A percentile compares a stretch with the other conserved stretches of the same genome.
Evolutionary conservation across 2,329 filamentous ascomycete species (phyloP).

Genomic region (Berkeleyomyces basicola): DNA sequence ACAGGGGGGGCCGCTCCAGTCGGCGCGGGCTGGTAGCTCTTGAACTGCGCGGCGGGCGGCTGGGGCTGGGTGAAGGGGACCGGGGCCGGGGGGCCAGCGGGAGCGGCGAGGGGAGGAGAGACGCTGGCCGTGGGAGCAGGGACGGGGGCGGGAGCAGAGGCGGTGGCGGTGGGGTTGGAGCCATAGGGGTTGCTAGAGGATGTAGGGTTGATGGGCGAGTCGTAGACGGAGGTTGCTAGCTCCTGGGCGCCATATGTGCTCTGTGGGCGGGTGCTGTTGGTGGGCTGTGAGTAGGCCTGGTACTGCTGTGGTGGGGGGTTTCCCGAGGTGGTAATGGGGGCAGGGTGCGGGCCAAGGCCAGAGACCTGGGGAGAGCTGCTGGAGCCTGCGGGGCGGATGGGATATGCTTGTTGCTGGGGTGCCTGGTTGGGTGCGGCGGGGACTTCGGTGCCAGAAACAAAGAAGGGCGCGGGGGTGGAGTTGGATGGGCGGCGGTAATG

Average conservation of each 20-base stretch:
- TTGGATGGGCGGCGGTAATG: conserved; percentile 37
- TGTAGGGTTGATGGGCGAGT: conserved; percentile 47
- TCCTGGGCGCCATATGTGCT: conserved; percentile 62
- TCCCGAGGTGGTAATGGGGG: conserved; percentile 33
- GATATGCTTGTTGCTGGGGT: conserved; percentile 29
- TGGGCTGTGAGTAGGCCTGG: conserved; percentile 32
- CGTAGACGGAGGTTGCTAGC: conserved; percentile 60
- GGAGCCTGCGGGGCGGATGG: conserved; percentile 23
- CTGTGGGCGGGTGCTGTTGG: conserved; percentile 38
- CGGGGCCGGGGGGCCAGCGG: not conserved
- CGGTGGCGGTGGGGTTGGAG: conserved; percentile 18
- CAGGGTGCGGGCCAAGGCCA: not conserved
- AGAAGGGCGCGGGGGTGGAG: conserved; percentile 43
- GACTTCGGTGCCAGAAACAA: conserved; percentile 43
- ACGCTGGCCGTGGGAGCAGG: conserved; percentile 20
- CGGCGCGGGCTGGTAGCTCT: conserved; percentile 10
- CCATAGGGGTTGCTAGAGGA: conserved; percentile 27
- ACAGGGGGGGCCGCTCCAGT: conserved; percentile 20
- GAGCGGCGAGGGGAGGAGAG: conserved; percentile 18
- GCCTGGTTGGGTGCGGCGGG: conserved; percentile 22
- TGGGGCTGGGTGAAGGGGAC: conserved; percentile 14
- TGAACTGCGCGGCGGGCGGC: conserved; percentile 15
- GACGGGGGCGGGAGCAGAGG: conserved; percentile 17
- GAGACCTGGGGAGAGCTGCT: conserved; percentile 22
- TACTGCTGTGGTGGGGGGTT: conserved; percentile 27